Conservation (phyloP, 305 asterid genomes). For the Lippia alba region DNA sequence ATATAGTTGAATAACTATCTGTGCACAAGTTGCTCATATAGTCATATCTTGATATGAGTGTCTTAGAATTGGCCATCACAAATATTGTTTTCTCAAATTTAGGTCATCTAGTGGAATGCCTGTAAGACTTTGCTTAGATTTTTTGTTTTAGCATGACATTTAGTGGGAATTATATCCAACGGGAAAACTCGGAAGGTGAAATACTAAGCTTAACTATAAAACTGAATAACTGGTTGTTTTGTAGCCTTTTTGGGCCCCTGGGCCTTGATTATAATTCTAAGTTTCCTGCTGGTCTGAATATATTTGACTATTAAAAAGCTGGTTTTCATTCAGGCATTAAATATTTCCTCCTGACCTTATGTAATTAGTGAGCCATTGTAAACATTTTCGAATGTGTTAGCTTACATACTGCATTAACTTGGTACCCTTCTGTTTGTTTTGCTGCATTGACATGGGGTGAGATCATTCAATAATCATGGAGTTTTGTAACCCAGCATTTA, state of each 20-base stretch:
- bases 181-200: neutral
- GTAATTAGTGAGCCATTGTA: constrained; percentile 3
- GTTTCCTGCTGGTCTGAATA: constrained; percentile 15
- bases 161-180: neutral
- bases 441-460: constrained; percentile 5
- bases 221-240: constrained; percentile 5
- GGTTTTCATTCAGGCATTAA: constrained; percentile 3
- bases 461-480: neutral
- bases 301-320: constrained; percentile 1
- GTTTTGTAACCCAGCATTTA: neutral
- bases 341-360: neutral
- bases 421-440: neutral
- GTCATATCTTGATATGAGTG: neutral
- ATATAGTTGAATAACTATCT: no score
- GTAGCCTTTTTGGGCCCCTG: constrained; percentile 15
- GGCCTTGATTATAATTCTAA: neutral
- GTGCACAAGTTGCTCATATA: neutral
- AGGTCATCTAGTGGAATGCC: neutral
- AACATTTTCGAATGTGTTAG: neutral
- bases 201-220: neutral
- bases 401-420: no score
- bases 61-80: neutral
- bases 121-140: neutral
- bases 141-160: neutral
- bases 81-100: constrained; percentile 6